A percentile compares a stretch with the other conserved stretches of the same genome.
Conservation (phyloP, 345 rosid genomes). For the Viola odorata region DNA sequence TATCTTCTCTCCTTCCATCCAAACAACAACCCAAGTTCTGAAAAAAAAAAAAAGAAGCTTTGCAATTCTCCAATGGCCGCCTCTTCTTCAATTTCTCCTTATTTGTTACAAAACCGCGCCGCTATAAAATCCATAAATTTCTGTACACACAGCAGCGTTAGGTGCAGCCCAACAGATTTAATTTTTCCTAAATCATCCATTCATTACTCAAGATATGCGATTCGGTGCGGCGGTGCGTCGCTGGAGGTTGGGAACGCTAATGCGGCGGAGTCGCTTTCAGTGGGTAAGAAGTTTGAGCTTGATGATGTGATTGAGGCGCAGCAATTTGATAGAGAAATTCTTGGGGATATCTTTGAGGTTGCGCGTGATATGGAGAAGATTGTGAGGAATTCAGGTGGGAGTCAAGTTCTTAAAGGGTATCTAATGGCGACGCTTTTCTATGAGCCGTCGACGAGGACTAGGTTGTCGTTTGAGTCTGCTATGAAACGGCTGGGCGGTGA, state of each 20-base stretch:
- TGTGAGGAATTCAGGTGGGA: constrained; percentile 62
- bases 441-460: constrained; percentile 94
- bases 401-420: constrained; percentile 78
- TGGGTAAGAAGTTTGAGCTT: constrained; percentile 64
- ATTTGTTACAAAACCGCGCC: not conserved
- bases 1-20: no score
- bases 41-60: not conserved
- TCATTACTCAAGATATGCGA: constrained; percentile 15
- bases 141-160: constrained; percentile 8
- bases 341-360: constrained; percentile 69
- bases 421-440: constrained; percentile 93
- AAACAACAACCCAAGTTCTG: no score
- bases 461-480: constrained; percentile 97
- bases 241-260: constrained; percentile 24
- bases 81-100: constrained; percentile 13
- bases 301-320: constrained; percentile 88
- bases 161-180: constrained; percentile 16
- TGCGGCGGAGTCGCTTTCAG: constrained; percentile 6
- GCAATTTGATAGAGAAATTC: constrained; percentile 78
- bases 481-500: constrained; percentile 96
- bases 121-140: constrained; percentile 6
- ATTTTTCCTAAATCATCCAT: constrained; percentile 5
- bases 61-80: not conserved
- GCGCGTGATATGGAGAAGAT: constrained; percentile 82
- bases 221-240: constrained; percentile 27